A percentile compares a stretch with the other conserved stretches of the same genome.
Evolutionary conservation across 768 basidiomycete genomes (phyloP).

Genomic region (Hypsizygus marmoreus): DNA sequence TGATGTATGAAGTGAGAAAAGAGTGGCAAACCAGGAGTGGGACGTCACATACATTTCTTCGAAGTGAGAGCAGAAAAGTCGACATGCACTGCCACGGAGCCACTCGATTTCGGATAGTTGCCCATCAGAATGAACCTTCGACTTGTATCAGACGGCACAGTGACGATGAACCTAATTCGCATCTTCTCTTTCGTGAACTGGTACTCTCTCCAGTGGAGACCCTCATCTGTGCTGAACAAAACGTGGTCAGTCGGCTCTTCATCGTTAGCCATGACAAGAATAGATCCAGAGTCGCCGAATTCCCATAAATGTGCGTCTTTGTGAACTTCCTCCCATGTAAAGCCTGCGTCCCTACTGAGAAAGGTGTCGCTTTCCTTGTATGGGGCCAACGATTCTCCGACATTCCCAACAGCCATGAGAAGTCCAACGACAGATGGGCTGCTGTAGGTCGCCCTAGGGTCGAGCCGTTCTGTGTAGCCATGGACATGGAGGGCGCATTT

Average conservation of each 20-base stretch:
- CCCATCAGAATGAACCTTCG: conserved; percentile 90
- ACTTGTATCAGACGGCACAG: conserved; percentile 88
- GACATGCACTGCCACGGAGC: conserved; percentile 75
- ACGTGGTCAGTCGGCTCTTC: conserved; percentile 91
- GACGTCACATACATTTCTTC: conserved; percentile 63
- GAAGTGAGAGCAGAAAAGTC: conserved; percentile 84
- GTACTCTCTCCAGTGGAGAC: conserved; percentile 86
- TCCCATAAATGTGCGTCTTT: conserved; percentile 99
- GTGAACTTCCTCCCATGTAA: conserved; percentile 98
- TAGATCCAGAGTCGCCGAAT: conserved; percentile 95
- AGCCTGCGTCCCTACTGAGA: conserved; percentile 94
- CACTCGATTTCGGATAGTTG: conserved; percentile 44
- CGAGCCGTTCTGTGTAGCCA: conserved; percentile 91
- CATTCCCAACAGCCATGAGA: conserved; percentile 95
- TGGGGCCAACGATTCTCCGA: conserved; percentile 77
- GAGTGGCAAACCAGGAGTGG: not conserved
- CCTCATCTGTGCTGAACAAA: conserved; percentile 89
- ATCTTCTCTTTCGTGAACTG: conserved; percentile 75
- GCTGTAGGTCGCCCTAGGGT: conserved; percentile 91
- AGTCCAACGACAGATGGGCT: conserved; percentile 91
- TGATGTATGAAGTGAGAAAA: conserved; percentile 29
- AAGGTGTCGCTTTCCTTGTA: conserved; percentile 94
- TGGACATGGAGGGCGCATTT: conserved; percentile 88
- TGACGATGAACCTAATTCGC: conserved; percentile 76
- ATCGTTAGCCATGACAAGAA: conserved; percentile 93